Percentiles rank a stretch among this genome's conserved stretches.
Conservation (phyloP, 2,329 filamentous ascomycete genomes). For the Dichotomopilus funicola region DNA sequence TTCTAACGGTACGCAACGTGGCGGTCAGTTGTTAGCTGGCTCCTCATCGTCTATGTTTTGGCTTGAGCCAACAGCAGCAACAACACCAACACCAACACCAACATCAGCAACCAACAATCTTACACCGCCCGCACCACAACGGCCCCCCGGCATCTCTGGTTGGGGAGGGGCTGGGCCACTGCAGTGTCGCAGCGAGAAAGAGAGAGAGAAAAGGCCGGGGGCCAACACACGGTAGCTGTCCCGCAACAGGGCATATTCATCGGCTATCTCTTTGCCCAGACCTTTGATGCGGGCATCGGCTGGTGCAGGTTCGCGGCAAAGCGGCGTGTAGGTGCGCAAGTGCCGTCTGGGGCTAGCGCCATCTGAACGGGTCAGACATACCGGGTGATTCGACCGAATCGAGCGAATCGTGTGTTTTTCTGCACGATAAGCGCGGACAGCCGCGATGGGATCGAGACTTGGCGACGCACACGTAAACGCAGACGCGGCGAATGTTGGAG, state of each 20-base stretch:
- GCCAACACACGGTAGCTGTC: slow-evolving; percentile 19
- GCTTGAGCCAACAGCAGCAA: slow-evolving; percentile 4
- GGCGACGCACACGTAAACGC: background rate
- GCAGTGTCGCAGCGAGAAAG: no score
- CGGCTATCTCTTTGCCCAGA: slow-evolving; percentile 20
- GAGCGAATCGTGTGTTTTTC: slow-evolving; percentile 3
- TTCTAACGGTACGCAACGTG: slow-evolving; percentile 29
- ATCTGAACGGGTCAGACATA: no score
- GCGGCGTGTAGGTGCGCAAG: slow-evolving; percentile 14
- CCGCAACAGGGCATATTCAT: slow-evolving; percentile 21
- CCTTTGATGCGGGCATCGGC: slow-evolving; percentile 19
- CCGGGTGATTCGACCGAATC: background rate
- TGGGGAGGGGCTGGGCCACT: no score
- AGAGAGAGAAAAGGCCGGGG: background rate
- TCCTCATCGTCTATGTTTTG: no score
- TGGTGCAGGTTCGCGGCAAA: slow-evolving; percentile 9
- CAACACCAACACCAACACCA: background rate
- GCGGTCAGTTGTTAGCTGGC: no score
- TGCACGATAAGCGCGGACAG: slow-evolving; percentile 1
- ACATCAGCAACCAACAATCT: background rate
- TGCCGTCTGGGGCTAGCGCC: slow-evolving; percentile 1
- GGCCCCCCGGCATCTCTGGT: no score
- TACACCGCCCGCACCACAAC: no score
- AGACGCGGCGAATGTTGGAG: no score
- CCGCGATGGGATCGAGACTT: background rate